Base-by-base conservation (phyloP, 139 green algal genomes). In the Chlorella sp. region DNA sequence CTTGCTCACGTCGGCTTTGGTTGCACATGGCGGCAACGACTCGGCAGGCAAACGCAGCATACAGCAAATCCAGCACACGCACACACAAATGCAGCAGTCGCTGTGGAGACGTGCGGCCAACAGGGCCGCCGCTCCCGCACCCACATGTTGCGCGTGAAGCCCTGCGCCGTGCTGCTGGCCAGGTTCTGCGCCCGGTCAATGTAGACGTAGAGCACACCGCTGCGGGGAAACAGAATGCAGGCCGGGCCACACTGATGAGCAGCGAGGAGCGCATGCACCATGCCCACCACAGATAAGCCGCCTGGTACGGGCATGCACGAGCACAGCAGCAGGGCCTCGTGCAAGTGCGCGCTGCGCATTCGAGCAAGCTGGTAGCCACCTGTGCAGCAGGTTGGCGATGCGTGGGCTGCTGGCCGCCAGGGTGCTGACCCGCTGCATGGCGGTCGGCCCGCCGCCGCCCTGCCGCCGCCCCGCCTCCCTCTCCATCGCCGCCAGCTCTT, bases 171-270 rank as follows among this genome's bases (percentile, higher is more conserved):
- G 41, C 20, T 60, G 24, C 22, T 65, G 40, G 9, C 38, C 54
- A 90, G 73, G 46, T 82, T 44, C 2, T 80, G 19, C 11, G 83
- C 87, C 26, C 77, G 76, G 16, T 77, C 60, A 9, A 90, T 41
- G 38, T 85, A 67, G 26, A 87, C 54, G 32, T 81, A 86, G 41
- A 90, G 83, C 48, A 90, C 67, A 28, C 86, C 86, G 44, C 86
- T 85, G 58, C 67, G 36, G 6, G 86, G 30, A 20, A 74, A 17
- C 38, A 54, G 26, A 36, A n/a, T n/a, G n/a, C n/a, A n/a, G n/a
- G n/a, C n/a, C n/a, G n/a, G n/a, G n/a, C n/a, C n/a, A n/a, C n/a
- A n/a, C n/a, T n/a, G n/a, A n/a, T n/a, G n/a, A n/a, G n/a, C n/a
- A n/a, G n/a, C n/a, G n/a, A n/a, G n/a, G n/a, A n/a, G n/a, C n/a